These are phyloP conservation scores for Polytrichum commune DNA, from an alignment of 225 moss, liverwort and hornwort genomes.

Conservation along the genomic window DNA sequence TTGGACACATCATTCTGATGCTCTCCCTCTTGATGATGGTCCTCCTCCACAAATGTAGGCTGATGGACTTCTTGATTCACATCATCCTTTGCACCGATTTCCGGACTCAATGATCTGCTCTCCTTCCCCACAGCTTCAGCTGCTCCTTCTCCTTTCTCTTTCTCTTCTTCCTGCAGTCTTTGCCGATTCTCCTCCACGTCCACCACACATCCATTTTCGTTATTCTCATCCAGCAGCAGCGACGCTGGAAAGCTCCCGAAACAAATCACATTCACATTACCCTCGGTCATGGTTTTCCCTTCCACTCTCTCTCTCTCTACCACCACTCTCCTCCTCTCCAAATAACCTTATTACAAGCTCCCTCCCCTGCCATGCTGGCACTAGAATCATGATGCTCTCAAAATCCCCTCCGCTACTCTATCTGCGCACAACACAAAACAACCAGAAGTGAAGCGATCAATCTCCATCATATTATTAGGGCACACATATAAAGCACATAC, in stretches of 20 bases:
- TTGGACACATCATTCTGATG: slow-evolving; percentile 1
- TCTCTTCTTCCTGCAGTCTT: neutral
- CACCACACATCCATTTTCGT: slow-evolving; percentile 6
- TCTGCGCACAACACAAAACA: slow-evolving; percentile 1
- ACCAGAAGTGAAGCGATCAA: too few relatives aligned
- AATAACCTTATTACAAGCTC: neutral
- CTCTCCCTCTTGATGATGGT: neutral
- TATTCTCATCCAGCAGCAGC: slow-evolving; percentile 14
- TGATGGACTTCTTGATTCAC: neutral
- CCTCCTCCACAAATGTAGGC: neutral
- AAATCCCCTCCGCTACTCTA: neutral
- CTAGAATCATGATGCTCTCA: slow-evolving; percentile 16
- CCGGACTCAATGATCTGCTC: slow-evolving; percentile 6
- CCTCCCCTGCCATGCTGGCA: slow-evolving; percentile 12
- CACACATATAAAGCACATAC: too few relatives aligned
- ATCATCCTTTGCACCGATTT: slow-evolving; percentile 6
- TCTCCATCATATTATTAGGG: too few relatives aligned
- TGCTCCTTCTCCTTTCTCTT: slow-evolving; percentile 1
- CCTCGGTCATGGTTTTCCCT: slow-evolving; percentile 2
- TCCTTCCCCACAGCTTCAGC: neutral
- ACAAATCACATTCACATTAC: slow-evolving; percentile 21
- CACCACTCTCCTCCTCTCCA: slow-evolving; percentile 14
- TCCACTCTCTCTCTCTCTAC: neutral
- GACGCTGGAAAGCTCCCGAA: slow-evolving; percentile 30
- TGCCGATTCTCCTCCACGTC: neutral